A percentile compares a stretch with the other conserved stretches of the same genome.
Conservation (phyloP, 2,329 filamentous ascomycete genomes). For the Conoideocrella luteorostrata region DNA sequence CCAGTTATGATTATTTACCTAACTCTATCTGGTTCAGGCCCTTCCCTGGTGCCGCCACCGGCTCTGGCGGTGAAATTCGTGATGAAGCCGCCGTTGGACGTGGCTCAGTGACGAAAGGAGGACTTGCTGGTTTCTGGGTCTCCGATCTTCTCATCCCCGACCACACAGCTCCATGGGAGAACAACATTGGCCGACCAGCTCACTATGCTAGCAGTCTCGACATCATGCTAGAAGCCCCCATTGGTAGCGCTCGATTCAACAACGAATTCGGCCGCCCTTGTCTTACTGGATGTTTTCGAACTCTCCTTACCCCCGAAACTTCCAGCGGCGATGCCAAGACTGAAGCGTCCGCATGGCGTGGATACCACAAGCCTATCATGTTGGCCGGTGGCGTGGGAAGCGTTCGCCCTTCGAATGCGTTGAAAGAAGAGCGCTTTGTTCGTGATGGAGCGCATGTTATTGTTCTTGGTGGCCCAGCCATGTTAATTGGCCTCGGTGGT, state of each 20-base stretch:
- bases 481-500: slow-evolving; percentile 94
- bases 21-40: slow-evolving; percentile 35
- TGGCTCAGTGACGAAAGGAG: slow-evolving; percentile 88
- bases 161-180: slow-evolving; percentile 78
- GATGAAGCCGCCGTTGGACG: slow-evolving; percentile 92
- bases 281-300: slow-evolving; percentile 85
- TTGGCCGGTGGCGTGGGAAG: slow-evolving; percentile 93
- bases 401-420: slow-evolving; percentile 81
- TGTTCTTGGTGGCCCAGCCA: slow-evolving; percentile 90
- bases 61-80: slow-evolving; percentile 90
- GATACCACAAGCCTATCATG: slow-evolving; percentile 98
- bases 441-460: slow-evolving; percentile 84
- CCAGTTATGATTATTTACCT: not conserved
- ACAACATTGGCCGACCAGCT: slow-evolving; percentile 79
- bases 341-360: slow-evolving; percentile 53
- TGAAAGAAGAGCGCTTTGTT: slow-evolving; percentile 76
- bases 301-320: slow-evolving; percentile 56
- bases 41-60: slow-evolving; percentile 87
- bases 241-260: slow-evolving; percentile 92
- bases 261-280: slow-evolving; percentile 94
- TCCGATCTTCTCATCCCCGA: slow-evolving; percentile 89
- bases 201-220: slow-evolving; percentile 93
- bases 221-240: slow-evolving; percentile 96
- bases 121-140: slow-evolving; percentile 87
- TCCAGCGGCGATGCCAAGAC: slow-evolving; percentile 25